Evolutionary conservation across 257 asterid species (phyloP).

Genomic region (Nicotiana tomentosiformis): DNA sequence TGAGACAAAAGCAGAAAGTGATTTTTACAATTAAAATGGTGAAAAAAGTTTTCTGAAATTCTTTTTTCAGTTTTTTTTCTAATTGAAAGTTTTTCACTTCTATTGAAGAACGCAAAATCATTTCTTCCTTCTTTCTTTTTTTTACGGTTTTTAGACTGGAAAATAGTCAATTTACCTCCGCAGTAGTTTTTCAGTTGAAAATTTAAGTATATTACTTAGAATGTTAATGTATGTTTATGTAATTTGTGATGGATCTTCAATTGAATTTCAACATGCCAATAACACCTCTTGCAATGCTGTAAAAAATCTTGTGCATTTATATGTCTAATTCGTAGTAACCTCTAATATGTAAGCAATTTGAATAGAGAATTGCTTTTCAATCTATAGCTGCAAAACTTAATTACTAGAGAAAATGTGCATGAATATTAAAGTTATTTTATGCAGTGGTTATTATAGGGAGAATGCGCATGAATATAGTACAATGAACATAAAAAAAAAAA

Average conservation of each 20-base stretch:
- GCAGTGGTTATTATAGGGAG: neutral
- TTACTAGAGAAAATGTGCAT: neutral
- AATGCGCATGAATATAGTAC: neutral
- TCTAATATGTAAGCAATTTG: neutral
- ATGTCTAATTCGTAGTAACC: neutral
- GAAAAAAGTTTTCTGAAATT: neutral
- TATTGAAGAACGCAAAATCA: neutral
- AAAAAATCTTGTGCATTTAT: neutral
- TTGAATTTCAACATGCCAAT: neutral
- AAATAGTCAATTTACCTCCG: too few species aligned
- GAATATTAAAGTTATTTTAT: neutral
- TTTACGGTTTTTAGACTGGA: neutral
- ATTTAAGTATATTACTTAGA: too few species aligned
- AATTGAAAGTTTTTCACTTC: neutral
- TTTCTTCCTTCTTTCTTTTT: too few species aligned
- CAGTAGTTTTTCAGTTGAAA: neutral
- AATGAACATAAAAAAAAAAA: neutral
- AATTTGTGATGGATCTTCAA: too few species aligned
- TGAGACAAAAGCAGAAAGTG: neutral
- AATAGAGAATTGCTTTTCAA: neutral
- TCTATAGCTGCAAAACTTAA: neutral
- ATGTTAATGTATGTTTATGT: too few species aligned
- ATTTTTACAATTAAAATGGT: neutral
- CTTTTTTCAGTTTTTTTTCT: neutral
- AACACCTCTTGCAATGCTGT: neutral